Evolutionary conservation across 305 asterid species (phyloP).

Genomic region (Fraxinus floribunda): DNA sequence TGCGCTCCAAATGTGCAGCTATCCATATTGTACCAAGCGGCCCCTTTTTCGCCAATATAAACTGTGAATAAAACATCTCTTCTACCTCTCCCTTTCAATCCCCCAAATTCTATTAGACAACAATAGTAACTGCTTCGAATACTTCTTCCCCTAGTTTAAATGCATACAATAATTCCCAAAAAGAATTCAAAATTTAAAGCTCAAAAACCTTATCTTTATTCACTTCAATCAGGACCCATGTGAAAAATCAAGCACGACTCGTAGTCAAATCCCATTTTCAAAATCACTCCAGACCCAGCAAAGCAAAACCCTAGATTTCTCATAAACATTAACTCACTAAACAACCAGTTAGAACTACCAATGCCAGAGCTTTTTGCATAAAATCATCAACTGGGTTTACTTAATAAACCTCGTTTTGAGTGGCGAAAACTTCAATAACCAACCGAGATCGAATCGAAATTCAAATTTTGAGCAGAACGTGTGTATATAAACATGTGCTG

Average conservation of each 20-base stretch:
- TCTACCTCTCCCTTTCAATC: constrained; percentile 1
- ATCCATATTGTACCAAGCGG: constrained; percentile 97
- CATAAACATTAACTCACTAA: background rate
- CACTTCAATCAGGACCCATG: background rate
- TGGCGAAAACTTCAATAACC: background rate
- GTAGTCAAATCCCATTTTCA: background rate
- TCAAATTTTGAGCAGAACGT: background rate
- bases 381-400: background rate
- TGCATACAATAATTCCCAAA: background rate
- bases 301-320: background rate
- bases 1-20: constrained; percentile 97
- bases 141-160: background rate
- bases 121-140: background rate
- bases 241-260: background rate
- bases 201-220: background rate
- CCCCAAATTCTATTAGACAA: background rate
- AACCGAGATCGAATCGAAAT: background rate
- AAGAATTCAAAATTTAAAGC: background rate
- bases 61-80: constrained; percentile 89
- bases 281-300: background rate
- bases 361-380: background rate
- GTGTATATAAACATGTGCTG: background rate
- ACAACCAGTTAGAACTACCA: background rate
- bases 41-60: constrained; percentile 94
- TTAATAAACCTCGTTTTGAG: background rate